A percentile compares a stretch with the other conserved stretches of the same genome.
phyloP scores from a whole-genome alignment of 2,329 filamentous ascomycete species.

The Botrytis byssoidea region DNA sequence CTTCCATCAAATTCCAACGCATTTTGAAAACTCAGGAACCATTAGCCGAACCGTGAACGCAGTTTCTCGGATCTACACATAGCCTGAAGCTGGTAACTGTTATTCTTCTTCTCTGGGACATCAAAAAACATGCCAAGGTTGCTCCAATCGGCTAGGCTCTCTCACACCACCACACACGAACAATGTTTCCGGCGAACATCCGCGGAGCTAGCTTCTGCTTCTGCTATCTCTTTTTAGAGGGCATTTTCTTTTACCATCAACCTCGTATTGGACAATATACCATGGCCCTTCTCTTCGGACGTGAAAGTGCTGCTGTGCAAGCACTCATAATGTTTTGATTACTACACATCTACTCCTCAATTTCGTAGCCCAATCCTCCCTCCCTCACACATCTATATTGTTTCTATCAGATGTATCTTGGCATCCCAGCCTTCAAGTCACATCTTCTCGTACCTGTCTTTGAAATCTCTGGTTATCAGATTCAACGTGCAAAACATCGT shows the following conservation, averaged over 20 bases:
- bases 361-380: not conserved
- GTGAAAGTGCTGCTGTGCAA: not conserved
- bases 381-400: not conserved
- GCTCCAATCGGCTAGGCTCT: not conserved
- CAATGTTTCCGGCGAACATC: not conserved
- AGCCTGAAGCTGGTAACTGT: rapidly evolving
- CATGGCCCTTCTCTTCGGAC: not conserved
- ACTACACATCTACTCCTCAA: not conserved
- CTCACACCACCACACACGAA: not conserved
- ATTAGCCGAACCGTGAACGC: not conserved
- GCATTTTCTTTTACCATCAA: too few species aligned
- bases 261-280: not conserved
- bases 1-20: not conserved
- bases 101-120: not conserved
- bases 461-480: not conserved
- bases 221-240: too few species aligned
- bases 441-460: not conserved
- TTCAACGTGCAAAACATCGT: not conserved
- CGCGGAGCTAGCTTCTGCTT: not conserved
- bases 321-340: not conserved
- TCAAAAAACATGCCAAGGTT: not conserved
- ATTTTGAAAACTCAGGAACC: not conserved
- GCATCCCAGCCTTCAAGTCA: not conserved
- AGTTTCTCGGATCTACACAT: not conserved
- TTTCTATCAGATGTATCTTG: not conserved